Base-by-base conservation (phyloP, 805 yeast species). In the Metschnikowia similis region DNA sequence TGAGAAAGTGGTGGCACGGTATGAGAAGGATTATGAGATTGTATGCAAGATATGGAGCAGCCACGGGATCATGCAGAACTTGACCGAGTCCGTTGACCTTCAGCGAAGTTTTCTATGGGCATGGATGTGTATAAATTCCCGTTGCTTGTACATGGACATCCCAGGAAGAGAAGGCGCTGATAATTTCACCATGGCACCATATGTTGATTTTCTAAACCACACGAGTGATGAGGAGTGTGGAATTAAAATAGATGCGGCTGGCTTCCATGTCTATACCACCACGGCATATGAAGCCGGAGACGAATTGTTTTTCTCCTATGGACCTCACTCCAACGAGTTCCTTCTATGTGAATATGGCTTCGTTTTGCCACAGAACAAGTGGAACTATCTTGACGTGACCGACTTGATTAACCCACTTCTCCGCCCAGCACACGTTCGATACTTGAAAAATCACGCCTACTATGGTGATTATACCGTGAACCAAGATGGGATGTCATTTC, bases 141-240 rank as follows among this genome's bases (percentile, higher is more conserved):
- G 99, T 68, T 92, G 98, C 64, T 71, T 92, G 6, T 91, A 89
- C 64, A 83, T 85, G 84, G 76, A 79, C 3, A 66, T 88, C 1
- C 83, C 87, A 1, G 75, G 77, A 34, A 75, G 77, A 49, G 68
- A 72, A 14, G 61, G 63, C 2, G 78, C 70, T 27, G 89, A 85
- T 56, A 85, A 87, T 63, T 84, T 92, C 70, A 89, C 98, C 1
- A 70, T 92, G 80, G 97, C 92, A 0, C 99, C 99, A 0, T 84
- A 74, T 54, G 90, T 91, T 26, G 99, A 92, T 69, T 87, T 88
- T 63, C 70, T 92, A 46, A 94, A 92, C 66, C 98, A 92, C 66
- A 72, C 69, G 29, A 58, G 71, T 35, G 74, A 76, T 5, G 79
- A 75, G 38, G 83, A 81, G 53, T 81, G 89, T 54, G 69, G 65